Base-by-base conservation (phyloP, 169 alveolate genomes). In the Plasmodium ovale region DNA sequence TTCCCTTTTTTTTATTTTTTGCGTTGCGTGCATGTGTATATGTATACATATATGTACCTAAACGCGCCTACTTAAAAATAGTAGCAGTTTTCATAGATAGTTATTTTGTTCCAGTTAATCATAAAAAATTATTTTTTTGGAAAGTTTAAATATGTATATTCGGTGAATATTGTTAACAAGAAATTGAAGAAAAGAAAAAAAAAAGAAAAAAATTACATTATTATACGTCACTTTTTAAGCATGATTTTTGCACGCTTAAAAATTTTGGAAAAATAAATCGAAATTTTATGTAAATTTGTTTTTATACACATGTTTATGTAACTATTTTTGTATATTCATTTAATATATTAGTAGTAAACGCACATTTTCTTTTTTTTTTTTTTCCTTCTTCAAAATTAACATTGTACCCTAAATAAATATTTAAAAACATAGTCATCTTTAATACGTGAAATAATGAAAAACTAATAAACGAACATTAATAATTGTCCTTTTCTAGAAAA, bases 191-290 rank as follows among this genome's bases (percentile, higher is more conserved):
- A 29, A 16, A 10, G 44, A 23, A 23, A 21, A 29, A 27, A 59
- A 59, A 59, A 59, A 59, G 29, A 59, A 59, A n/a, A n/a, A n/a
- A n/a, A n/a, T n/a, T n/a, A n/a, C n/a, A n/a, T n/a, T 12, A 29
- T 23, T 29, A 59, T 29, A 59, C 21, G 21, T 23, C 19, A 53
- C 25, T 35, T n/a, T 44, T 21, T 58, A 53, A 56, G 58, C 71
- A 72, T 53, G 54, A n/a, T 72, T 54, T 72, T 68, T 72, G 87
- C 87, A 59, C 58, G n/a, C 23, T 72, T 72, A 72, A 72, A 51
- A 72, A 31, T 53, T 2, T 19, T 29, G 10, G 31, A n/a, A 19
- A 9, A 29, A 31, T 54, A 53, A 25, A 72, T 72, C 23, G 51
- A 27, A n/a, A 72, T 51, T 72, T 72, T 72, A 56, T 47, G 35